Evolutionary conservation across 371 early-diverging fungal species (phyloP).

Genomic region (Lichtheimia corymbifera): DNA sequence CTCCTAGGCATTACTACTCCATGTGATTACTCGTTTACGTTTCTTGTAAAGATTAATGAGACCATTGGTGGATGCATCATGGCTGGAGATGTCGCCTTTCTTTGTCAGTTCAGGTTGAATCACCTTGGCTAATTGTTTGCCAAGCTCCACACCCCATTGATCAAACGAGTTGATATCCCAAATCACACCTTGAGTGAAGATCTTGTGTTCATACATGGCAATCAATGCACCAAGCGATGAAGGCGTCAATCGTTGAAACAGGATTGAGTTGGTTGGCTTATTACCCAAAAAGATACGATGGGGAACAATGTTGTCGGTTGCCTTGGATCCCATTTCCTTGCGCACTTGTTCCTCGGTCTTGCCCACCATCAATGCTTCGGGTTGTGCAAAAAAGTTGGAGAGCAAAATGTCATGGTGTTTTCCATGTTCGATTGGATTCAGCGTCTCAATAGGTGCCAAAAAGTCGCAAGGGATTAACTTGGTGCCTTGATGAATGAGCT

Average conservation of each 20-base stretch:
- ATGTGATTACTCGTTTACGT: conserved; percentile 30
- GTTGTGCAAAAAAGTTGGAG: conserved; percentile 99
- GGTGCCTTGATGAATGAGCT: conserved; percentile 99
- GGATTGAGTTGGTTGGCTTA: conserved; percentile 94
- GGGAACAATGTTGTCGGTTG: conserved; percentile 70
- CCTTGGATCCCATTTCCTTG: conserved; percentile 65
- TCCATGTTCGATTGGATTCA: conserved; percentile 81
- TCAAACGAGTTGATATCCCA: conserved; percentile 98
- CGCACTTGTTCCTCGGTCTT: conserved; percentile 83
- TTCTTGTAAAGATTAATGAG: conserved; percentile 87
- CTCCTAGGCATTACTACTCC: too few species aligned
- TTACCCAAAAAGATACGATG: conserved; percentile 97
- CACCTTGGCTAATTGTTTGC: conserved; percentile 97
- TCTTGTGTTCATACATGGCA: conserved; percentile 99
- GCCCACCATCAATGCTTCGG: conserved; percentile 97
- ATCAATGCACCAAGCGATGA: conserved; percentile 91
- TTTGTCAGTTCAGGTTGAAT: conserved; percentile 84
- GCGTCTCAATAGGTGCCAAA: conserved; percentile 89
- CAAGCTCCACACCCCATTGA: conserved; percentile 99
- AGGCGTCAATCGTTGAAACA: conserved; percentile 92
- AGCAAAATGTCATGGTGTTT: conserved; percentile 93
- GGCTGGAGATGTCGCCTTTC: conserved; percentile 59
- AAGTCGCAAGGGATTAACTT: conserved; percentile 96
- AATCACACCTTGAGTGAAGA: conserved; percentile 96
- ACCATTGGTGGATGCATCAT: conserved; percentile 92